phyloP scores from a whole-genome alignment of 345 rosid species.

The Dovyalis caffra region DNA sequence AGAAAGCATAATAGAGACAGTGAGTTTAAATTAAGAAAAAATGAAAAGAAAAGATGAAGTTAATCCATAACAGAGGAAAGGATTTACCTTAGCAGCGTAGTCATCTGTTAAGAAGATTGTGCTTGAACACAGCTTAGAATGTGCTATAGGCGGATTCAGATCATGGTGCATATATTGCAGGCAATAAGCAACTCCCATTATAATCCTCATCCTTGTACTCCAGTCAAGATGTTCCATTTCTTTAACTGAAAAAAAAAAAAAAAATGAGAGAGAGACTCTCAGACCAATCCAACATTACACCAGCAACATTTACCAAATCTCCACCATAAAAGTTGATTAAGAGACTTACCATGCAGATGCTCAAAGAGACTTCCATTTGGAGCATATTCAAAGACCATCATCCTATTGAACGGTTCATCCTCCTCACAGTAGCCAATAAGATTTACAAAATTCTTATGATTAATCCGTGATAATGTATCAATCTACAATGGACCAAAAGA shows the following conservation, averaged over 20 bases:
- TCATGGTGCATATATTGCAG: slow-evolving; percentile 90
- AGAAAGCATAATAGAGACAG: background rate
- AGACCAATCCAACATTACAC: slow-evolving; percentile 15
- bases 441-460: slow-evolving; percentile 93
- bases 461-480: slow-evolving; percentile 66
- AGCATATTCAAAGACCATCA: slow-evolving; percentile 99
- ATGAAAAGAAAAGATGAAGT: background rate
- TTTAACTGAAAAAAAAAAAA: slow-evolving; percentile 47
- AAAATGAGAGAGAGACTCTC: slow-evolving; percentile 8
- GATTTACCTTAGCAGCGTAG: slow-evolving; percentile 82
- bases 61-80: background rate
- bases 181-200: slow-evolving; percentile 91
- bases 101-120: slow-evolving; percentile 73
- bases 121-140: slow-evolving; percentile 42
- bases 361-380: slow-evolving; percentile 87
- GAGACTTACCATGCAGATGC: slow-evolving; percentile 73
- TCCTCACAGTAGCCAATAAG: slow-evolving; percentile 88
- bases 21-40: background rate
- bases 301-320: background rate
- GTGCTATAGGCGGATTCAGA: slow-evolving; percentile 70
- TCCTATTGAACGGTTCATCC: slow-evolving; percentile 79
- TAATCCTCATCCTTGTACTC: slow-evolving; percentile 75
- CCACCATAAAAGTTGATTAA: slow-evolving; percentile 1
- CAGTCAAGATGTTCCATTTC: slow-evolving; percentile 96
- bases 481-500: slow-evolving; percentile 41